A percentile compares a stretch with the other conserved stretches of the same genome.
Evolutionary conservation across 352 stramenopile species (phyloP).

Genomic region (Globisporangium acanthophoron): DNA sequence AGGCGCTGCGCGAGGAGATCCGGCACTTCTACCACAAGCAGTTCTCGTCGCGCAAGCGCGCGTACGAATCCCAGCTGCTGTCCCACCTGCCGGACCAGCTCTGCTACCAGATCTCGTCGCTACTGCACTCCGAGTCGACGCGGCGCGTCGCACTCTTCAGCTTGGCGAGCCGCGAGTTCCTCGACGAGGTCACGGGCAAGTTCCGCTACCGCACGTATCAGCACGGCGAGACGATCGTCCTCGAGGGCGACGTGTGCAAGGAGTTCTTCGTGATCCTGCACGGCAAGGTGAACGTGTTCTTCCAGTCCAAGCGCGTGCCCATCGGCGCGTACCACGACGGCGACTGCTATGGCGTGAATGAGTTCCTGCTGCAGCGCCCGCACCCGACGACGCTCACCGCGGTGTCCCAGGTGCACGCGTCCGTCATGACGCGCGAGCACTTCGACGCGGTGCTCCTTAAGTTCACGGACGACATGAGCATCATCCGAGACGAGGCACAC

Average conservation of each 20-base stretch:
- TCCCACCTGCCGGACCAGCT: constrained; percentile 64
- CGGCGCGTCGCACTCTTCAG: constrained; percentile 57
- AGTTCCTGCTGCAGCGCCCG: constrained; percentile 46
- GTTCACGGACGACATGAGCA: constrained; percentile 45
- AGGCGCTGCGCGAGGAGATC: constrained; percentile 51
- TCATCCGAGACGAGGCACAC: constrained; percentile 46
- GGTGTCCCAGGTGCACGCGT: constrained; percentile 46
- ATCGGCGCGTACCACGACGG: constrained; percentile 52
- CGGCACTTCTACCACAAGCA: constrained; percentile 71
- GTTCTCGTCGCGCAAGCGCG: constrained; percentile 48
- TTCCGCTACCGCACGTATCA: constrained; percentile 71
- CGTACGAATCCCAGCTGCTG: constrained; percentile 69
- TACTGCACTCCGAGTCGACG: constrained; percentile 57
- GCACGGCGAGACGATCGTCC: constrained; percentile 59
- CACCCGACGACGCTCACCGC: constrained; percentile 46
- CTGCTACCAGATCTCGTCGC: constrained; percentile 66
- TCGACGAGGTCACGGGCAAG: constrained; percentile 76
- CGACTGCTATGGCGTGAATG: constrained; percentile 62
- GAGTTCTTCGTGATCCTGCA: constrained; percentile 64
- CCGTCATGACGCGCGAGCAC: constrained; percentile 66
- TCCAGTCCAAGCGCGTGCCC: constrained; percentile 34
- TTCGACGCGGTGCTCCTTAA: constrained; percentile 63
- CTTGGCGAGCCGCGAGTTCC: constrained; percentile 53
- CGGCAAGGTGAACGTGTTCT: constrained; percentile 66
- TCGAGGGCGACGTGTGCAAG: constrained; percentile 64